A percentile compares a stretch with the other conserved stretches of the same genome.
Conservation (phyloP, 139 green algal species). For the Pleodorina starrii region DNA sequence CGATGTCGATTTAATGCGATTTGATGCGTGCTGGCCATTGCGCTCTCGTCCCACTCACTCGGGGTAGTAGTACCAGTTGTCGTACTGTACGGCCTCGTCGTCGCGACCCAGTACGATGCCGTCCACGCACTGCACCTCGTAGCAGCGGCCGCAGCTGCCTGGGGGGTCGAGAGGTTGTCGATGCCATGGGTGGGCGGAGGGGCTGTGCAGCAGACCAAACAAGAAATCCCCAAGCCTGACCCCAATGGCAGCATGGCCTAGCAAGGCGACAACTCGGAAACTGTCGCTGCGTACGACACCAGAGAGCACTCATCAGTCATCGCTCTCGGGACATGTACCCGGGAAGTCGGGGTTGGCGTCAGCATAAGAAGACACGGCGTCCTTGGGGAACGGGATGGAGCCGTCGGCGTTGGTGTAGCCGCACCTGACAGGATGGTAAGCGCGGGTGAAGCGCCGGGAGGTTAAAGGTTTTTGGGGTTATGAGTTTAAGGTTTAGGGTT, state of each 20-base stretch:
- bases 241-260: too few species aligned
- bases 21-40: too few species aligned
- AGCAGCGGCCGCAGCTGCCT: conserved; percentile 48
- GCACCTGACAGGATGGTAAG: too few species aligned
- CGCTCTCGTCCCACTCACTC: conserved; percentile 21
- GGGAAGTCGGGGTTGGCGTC: conserved; percentile 48
- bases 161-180: neutral
- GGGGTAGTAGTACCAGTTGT: conserved; percentile 45
- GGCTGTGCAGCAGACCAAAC: neutral
- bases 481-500: too few species aligned
- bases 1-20: too few species aligned
- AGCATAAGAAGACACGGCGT: conserved; percentile 1
- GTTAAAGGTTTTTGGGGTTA: too few species aligned
- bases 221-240: too few species aligned
- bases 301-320: neutral
- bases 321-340: neutral
- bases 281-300: neutral
- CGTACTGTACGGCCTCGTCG: neutral
- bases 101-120: conserved; percentile 40
- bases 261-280: too few species aligned
- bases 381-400: neutral
- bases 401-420: conserved; percentile 53
- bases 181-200: too few species aligned
- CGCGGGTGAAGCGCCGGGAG: too few species aligned
- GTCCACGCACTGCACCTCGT: conserved; percentile 40